These are phyloP conservation scores for Phytopythium litorale DNA, from an alignment of 352 stramenopile genomes.

Conservation along the genomic window DNA sequence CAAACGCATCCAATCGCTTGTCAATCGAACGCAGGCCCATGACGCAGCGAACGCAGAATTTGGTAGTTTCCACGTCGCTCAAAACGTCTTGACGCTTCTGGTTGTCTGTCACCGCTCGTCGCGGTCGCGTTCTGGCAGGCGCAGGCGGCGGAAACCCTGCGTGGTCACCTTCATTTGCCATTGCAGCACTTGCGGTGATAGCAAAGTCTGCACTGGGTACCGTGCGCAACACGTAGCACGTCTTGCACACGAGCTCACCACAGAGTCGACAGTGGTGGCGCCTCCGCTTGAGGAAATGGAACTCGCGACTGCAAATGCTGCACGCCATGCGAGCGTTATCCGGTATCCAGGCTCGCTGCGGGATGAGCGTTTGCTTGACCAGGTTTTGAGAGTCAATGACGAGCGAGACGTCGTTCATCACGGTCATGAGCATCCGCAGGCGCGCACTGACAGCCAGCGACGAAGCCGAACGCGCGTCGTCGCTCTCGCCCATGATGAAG, in stretches of 20 bases:
- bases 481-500: constrained; percentile 36
- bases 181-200: not conserved
- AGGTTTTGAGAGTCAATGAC: constrained; percentile 56
- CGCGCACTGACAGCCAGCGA: constrained; percentile 35
- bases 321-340: constrained; percentile 20
- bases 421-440: constrained; percentile 39
- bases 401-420: constrained; percentile 49
- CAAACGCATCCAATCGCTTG: constrained; percentile 25
- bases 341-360: constrained; percentile 30
- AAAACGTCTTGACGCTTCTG: not conserved
- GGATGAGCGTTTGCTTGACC: constrained; percentile 26
- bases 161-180: not conserved
- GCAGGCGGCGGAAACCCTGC: constrained; percentile 2
- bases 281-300: constrained; percentile 23
- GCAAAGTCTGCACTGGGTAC: constrained; percentile 21
- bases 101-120: not conserved
- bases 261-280: constrained; percentile 51
- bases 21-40: constrained; percentile 39
- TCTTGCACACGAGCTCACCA: constrained; percentile 47
- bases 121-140: not conserved
- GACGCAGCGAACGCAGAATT: constrained; percentile 58
- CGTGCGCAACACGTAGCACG: constrained; percentile 37
- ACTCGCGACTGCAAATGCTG: constrained; percentile 17
- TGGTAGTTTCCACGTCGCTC: constrained; percentile 28
- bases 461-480: constrained; percentile 17